phyloP scores from a whole-genome alignment of 805 yeast genomes.

The Metschnikowia noctiluminum region DNA sequence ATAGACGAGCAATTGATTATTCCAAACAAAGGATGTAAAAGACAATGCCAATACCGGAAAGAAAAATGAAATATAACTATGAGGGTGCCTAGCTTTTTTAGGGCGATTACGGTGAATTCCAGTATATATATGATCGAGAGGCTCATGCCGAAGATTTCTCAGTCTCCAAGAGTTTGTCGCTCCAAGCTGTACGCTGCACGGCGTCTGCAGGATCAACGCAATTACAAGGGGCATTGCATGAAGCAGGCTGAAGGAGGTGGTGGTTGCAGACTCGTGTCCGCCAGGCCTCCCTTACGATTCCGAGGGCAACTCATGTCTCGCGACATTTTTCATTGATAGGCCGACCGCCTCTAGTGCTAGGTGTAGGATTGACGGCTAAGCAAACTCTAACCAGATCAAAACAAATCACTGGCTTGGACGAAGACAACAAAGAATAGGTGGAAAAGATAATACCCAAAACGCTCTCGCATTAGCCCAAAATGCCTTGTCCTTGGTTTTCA shows the following conservation, averaged over 20 bases:
- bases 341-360: neutral
- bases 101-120: constrained; percentile 3
- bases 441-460: neutral
- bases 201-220: constrained; percentile 9
- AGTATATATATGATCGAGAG: constrained; percentile 9
- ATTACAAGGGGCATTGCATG: constrained; percentile 9
- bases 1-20: constrained; percentile 1
- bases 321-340: constrained; percentile 5
- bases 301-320: constrained; percentile 9
- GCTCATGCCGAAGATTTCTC: constrained; percentile 9
- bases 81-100: constrained; percentile 7
- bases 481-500: neutral
- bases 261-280: constrained; percentile 7
- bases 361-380: neutral
- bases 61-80: neutral
- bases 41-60: constrained; percentile 4
- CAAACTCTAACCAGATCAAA: neutral
- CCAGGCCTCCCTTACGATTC: constrained; percentile 11
- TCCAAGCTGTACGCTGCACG: constrained; percentile 7
- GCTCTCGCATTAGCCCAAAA: neutral
- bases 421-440: neutral
- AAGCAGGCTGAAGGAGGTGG: constrained; percentile 10
- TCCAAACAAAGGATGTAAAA: neutral
- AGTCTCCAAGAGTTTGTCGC: constrained; percentile 7
- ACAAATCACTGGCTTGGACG: neutral